Percentiles rank a stretch among this genome's conserved stretches.
Evolutionary conservation across 2,329 filamentous ascomycete genomes (phyloP).

Genomic region (Fusarium piperis): DNA sequence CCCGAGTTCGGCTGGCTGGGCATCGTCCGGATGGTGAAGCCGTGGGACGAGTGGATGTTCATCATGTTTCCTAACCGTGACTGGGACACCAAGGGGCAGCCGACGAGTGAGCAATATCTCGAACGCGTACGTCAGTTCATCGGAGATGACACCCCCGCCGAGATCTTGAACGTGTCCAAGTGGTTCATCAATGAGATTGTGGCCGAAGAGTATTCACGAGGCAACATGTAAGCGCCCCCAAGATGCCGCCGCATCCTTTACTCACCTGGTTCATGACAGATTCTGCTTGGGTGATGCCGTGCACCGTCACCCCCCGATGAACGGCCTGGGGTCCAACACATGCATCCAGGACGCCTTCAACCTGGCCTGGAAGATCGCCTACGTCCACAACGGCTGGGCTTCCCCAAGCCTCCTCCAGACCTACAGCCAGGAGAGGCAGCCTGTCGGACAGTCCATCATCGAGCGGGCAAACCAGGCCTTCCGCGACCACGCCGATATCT

Average conservation of each 20-base stretch:
- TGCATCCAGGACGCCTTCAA: not conserved
- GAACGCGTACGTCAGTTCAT: conserved; percentile 59
- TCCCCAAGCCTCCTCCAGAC: not conserved
- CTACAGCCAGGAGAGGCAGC: not conserved
- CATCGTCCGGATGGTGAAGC: conserved; percentile 68
- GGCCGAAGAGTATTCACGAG: conserved; percentile 64
- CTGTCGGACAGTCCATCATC: not conserved
- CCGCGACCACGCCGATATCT: not conserved
- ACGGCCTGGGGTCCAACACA: not conserved
- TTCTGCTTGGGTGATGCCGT: not conserved
- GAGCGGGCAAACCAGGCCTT: not conserved
- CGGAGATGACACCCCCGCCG: conserved; percentile 60
- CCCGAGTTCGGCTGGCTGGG: conserved; percentile 61
- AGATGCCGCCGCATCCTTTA: accelerated
- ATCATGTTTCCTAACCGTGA: conserved; percentile 59
- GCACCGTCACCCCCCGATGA: not conserved
- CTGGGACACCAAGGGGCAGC: conserved; percentile 49
- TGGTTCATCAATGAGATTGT: conserved; percentile 72
- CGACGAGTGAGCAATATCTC: conserved; percentile 58
- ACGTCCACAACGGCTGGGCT: not conserved
- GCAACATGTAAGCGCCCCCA: conserved; percentile 50
- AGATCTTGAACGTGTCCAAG: conserved; percentile 63
- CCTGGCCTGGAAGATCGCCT: not conserved
- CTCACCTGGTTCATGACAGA: not conserved
- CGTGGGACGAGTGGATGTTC: conserved; percentile 71